Evolutionary conservation across 2,329 filamentous ascomycete genomes (phyloP).

Genomic region (Claviceps purpurea): DNA sequence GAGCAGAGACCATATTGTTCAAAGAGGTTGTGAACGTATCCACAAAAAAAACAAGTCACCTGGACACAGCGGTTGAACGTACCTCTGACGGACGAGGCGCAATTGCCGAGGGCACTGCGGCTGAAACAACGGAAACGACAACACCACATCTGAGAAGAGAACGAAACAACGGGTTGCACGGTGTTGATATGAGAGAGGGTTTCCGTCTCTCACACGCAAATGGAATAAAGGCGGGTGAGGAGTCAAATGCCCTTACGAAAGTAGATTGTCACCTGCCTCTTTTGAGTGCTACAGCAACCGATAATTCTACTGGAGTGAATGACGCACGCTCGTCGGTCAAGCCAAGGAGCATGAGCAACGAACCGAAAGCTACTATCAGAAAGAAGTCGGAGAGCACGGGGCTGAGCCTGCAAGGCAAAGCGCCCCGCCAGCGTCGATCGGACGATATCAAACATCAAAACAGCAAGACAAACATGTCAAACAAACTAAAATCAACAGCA

Average conservation of each 20-base stretch:
- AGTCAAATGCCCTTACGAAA: neutral
- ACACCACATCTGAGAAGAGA: neutral
- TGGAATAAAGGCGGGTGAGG: neutral
- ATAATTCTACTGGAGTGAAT: neutral
- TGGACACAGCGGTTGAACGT: neutral
- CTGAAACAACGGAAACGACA: neutral
- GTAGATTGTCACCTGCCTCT: neutral
- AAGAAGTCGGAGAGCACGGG: neutral
- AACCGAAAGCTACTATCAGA: neutral
- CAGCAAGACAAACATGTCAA: constrained; percentile 37
- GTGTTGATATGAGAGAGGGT: neutral
- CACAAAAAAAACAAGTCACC: neutral
- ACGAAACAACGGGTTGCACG: neutral
- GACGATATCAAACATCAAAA: constrained; percentile 24
- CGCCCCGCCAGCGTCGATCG: constrained; percentile 29
- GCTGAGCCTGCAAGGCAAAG: constrained; percentile 3
- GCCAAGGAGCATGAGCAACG: neutral
- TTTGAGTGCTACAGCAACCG: neutral
- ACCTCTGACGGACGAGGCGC: neutral
- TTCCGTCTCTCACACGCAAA: neutral
- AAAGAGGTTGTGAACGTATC: constrained; percentile 12
- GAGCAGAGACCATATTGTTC: constrained; percentile 15
- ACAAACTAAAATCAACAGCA: constrained; percentile 55
- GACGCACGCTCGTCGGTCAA: neutral
- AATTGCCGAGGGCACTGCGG: neutral